phyloP scores from a whole-genome alignment of 2,329 filamentous ascomycete species.

The Shiraia sp. region DNA sequence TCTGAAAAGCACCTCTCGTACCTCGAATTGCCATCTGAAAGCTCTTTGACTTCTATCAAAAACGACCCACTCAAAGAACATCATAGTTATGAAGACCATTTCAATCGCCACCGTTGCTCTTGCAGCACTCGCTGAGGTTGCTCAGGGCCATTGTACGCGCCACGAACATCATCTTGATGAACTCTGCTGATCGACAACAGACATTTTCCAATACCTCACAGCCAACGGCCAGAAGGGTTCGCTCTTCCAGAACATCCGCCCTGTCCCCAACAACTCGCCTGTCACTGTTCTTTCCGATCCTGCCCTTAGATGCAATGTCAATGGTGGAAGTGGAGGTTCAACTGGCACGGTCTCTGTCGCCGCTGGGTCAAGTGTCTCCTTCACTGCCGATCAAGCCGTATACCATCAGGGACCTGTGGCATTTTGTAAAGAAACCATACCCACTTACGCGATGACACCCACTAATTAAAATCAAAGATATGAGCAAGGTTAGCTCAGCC shows the following conservation, averaged over 20 bases:
- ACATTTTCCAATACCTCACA: constrained; percentile 45
- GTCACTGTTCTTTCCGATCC: constrained; percentile 36
- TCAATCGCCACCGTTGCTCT: constrained; percentile 35
- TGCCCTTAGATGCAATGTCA: constrained; percentile 44
- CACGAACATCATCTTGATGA: not conserved
- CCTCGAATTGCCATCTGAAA: constrained; percentile 9
- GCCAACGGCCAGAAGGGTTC: constrained; percentile 41
- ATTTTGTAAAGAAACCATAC: constrained; percentile 21
- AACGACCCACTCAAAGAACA: not conserved
- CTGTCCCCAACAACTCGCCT: constrained; percentile 45
- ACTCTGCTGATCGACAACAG: constrained; percentile 20
- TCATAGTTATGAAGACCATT: constrained; percentile 40
- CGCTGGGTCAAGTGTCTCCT: constrained; percentile 39
- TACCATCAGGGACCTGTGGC: constrained; percentile 45
- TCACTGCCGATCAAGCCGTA: constrained; percentile 42
- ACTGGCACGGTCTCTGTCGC: constrained; percentile 42
- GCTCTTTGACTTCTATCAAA: constrained; percentile 4
- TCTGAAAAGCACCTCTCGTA: constrained; percentile 6
- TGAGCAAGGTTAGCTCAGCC: constrained; percentile 42
- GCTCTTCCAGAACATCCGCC: constrained; percentile 42
- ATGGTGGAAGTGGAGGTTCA: constrained; percentile 27
- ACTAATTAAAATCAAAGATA: constrained; percentile 13
- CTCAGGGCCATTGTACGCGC: constrained; percentile 41
- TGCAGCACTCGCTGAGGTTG: constrained; percentile 39
- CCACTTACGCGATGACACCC: too few relatives aligned